Percentiles rank a stretch among this genome's conserved stretches.
Conservation (phyloP, 192 early-diverging fungal genomes). For the Coemansia sp. region DNA sequence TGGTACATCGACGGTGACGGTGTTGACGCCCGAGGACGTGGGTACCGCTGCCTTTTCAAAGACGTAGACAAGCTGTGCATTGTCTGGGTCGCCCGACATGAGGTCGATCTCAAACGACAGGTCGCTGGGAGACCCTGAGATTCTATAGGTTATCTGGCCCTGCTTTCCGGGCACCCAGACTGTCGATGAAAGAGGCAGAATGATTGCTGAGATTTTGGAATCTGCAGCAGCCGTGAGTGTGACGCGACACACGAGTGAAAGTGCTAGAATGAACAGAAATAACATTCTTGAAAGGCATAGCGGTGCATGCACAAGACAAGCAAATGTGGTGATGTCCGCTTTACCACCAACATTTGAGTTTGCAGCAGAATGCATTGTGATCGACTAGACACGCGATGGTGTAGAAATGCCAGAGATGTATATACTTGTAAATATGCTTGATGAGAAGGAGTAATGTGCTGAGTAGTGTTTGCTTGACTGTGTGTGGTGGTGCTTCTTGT, state of each 20-base stretch:
- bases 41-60: slow-evolving; percentile 16
- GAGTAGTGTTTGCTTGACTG: no score
- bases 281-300: no score
- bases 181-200: slow-evolving; percentile 13
- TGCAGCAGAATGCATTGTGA: no score
- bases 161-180: slow-evolving; percentile 11
- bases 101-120: slow-evolving; percentile 25
- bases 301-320: no score
- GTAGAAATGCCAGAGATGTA: no score
- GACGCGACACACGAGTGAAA: no score
- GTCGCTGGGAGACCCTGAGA: slow-evolving; percentile 8
- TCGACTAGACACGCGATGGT: no score
- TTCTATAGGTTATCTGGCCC: slow-evolving; percentile 10
- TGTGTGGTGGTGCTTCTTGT: no score
- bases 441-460: no score
- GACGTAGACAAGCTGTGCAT: slow-evolving; percentile 26
- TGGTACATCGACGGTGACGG: slow-evolving; percentile 19
- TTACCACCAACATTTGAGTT: no score
- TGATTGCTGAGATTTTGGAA: slow-evolving; percentile 14
- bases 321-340: no score
- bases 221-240: background rate
- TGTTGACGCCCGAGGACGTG: slow-evolving; percentile 9
- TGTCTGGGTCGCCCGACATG: slow-evolving; percentile 17
- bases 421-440: no score
- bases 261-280: background rate